Base-by-base conservation (phyloP, 1,284 basidiomycete genomes). In the Apiotrichum akiyoshidainum region DNA sequence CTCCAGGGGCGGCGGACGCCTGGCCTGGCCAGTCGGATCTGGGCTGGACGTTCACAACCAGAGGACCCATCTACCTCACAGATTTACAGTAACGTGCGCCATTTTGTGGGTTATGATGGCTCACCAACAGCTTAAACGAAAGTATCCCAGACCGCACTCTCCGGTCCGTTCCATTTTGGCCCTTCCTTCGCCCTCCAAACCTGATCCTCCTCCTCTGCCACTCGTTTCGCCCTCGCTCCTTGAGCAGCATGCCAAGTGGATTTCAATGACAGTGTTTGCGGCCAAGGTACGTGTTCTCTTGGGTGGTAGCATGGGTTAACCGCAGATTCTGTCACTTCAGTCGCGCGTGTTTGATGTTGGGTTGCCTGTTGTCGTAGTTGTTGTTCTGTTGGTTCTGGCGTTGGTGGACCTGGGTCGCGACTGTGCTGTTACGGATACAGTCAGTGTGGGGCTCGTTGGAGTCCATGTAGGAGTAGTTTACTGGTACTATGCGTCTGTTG, bases 251-350 rank as follows among this genome's bases (percentile, higher is more conserved):
- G 16, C 41, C 14, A 41, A 41, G 42, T 14, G n/a, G 2, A 16
- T 49, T 12, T 44, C 40, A 52, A 26, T 44, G 10, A 50, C 16
- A 9, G 13, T 65, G 7, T 68, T 67, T 31, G 42, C 55, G 1
- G 14, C 59, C 21, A 68, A 66, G 55, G 66, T 66, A 42, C 41
- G 61, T n/a, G n/a, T n/a, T 55, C 3, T 12, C 7, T 46, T 39
- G 10, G 17, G 9, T 26, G 39, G 26, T 5, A 40, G 46, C 33
- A 12, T 31, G n/a, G n/a, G 12, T 33, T 21, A 34, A 22, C 9
- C 14, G 10, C 46, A 66, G 66, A 60, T 68, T 12, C 21, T 66
- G 34, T 65, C 67, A 2, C 48, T 68, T 2, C 69, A 68, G 51
- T 62, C 65, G 5, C 46, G 52, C 14, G 22, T 70, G 2, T 41